Evolutionary conservation across 2,329 filamentous ascomycete genomes (phyloP), one percentile per base, ranked within the genome.

Genomic region (Dactylonectria estremocensis): DNA sequence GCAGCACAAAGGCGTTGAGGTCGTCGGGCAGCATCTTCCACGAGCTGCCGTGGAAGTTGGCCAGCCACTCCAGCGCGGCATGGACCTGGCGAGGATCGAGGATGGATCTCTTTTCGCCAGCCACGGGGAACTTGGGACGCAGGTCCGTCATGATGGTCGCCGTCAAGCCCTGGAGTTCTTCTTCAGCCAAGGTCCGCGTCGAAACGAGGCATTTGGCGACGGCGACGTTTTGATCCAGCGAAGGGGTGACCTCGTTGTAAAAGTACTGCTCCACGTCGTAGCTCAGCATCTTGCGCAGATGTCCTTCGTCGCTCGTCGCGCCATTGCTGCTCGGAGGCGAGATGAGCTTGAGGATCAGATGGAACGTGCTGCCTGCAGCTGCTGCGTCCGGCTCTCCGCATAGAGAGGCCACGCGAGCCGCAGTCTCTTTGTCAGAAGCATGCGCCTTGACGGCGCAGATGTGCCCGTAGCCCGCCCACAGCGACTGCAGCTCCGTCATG

Each of bases 231-330:
- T 78, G 74, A 0, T 79, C 74, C 2, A 92, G 76, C 0, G 74
- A 75, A 0, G 88, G 86, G 0, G 88, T 88, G 11, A 92, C 77
- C 2, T 86, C 76, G 2, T 80, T 81, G 75, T 93, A 93, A 70
- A 93, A 93, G 70, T 86, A 86, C 73, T 91, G 89, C 77, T 93
- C 91, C 3, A 91, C 88, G 52, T 90, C 84, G 70, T 93, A 93
- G 74, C 89, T 91, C 31, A 92, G 77, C 66, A 92, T 85, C 74
- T 93, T 93, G 7, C 91, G 86, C 0, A 89, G 72, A 69, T 92
- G 90, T 0, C 90, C 89, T 72, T 92, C 90, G 43, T 90, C 86
- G 16, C 3, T 79, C 72, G 0, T 60, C 52, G 0, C 7, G 5
- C 6, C 40, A 9, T 43, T 43, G 6, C 59, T 68, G 33, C 66